Evolutionary conservation across 768 basidiomycete species (phyloP), one percentile per base, ranked within the genome.

Genomic region (Tylopilus rubrobrunneus): DNA sequence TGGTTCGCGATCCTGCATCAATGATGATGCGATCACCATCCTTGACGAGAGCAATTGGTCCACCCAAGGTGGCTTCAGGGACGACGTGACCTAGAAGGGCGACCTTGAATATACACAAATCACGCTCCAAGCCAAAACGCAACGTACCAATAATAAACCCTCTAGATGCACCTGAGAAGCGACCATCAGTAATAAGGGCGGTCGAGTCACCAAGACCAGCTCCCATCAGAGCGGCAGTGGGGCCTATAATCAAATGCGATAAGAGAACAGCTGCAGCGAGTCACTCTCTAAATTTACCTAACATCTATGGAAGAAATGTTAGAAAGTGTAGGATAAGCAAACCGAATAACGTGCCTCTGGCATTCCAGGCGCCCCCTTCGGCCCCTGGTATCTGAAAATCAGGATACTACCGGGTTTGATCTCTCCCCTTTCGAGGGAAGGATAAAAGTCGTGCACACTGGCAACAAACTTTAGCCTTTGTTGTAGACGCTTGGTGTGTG

Each of bases 301-400:
- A 58, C 79, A 81, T 80, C 75, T 78, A 49, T 28, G 21, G 12
- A 52, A 49, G 29, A 47, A 45, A 31, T 17, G 7, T 62, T 23
- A 61, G 46, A 51, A 31, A 10, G 21, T 5, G 17, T 12, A 28
- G 19, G 29, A 29, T 43, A 44, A 51, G 23, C n/a, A 29, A 19
- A 42, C 19, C 27, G 48, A 47, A 42, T 29, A 11, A 48, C 65
- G 36, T 51, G 82, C 81, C 74, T 94, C 91, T 9, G 92, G 92
- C 90, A 92, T 92, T 23, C 92, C 92, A 27, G 90, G 92, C n/a
- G 82, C 92, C 27, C 92, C 91, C 67, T 89, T 92, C 1, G 92
- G 91, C 12, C 92, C 92, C 72, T 89, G 88, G 68, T 93, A 94
- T 54, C 92, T 80, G 75, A 94, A 86, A 43, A 94, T 84, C 53